These are phyloP conservation scores for Colletotrichum cuscutae DNA, from an alignment of 2,329 filamentous ascomycete species.

Conservation along the genomic window DNA sequence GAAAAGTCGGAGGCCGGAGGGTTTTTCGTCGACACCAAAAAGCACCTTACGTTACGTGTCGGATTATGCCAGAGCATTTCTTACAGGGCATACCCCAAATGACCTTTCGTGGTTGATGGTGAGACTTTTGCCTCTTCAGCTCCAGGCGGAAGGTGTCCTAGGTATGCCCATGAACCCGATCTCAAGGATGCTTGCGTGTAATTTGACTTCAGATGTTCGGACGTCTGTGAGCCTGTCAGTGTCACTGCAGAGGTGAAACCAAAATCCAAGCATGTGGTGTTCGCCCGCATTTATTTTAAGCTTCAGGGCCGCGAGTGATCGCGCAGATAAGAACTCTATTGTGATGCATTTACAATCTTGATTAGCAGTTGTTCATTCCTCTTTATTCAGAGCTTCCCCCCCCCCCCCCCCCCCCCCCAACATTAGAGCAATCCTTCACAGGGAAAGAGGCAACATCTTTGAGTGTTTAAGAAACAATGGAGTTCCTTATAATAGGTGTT, in stretches of 20 bases:
- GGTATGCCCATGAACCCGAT: neutral
- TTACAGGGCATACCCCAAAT: slow-evolving; percentile 6
- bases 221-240: slow-evolving; percentile 10
- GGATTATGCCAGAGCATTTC: slow-evolving; percentile 11
- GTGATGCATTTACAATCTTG: too few species aligned
- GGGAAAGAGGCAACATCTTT: too few species aligned
- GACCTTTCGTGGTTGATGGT: neutral
- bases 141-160: neutral
- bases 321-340: neutral
- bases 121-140: neutral
- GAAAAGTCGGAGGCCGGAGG: neutral
- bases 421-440: neutral
- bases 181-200: neutral
- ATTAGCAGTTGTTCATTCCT: too few species aligned
- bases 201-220: slow-evolving; percentile 13
- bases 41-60: slow-evolving; percentile 15
- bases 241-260: neutral
- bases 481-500: neutral
- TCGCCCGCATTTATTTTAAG: neutral
- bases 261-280: neutral
- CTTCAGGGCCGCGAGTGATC: neutral
- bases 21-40: neutral
- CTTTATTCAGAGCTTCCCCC: too few species aligned
- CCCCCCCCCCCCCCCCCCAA: neutral
- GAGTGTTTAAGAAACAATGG: neutral